Percentiles rank a stretch among this genome's conserved stretches.
These are phyloP conservation scores for Talaromyces ruber DNA, from an alignment of 495 filamentous ascomycete species.

Conservation along the genomic window DNA sequence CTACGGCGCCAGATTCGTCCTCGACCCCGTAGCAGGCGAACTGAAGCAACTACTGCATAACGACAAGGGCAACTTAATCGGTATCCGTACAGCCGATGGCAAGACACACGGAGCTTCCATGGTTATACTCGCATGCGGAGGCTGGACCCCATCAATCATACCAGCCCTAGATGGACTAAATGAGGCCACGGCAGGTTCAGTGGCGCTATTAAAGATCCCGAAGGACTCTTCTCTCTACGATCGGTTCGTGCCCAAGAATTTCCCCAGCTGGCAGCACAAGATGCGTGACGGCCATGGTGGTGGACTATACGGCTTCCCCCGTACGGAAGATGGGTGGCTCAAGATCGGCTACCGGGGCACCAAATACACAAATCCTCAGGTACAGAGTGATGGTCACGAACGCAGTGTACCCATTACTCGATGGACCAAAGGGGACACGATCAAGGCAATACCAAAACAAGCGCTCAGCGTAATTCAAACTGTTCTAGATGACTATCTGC, in stretches of 20 bases:
- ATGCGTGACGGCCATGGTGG: conserved; percentile 22
- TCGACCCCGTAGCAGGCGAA: conserved; percentile 13
- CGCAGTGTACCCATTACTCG: conserved; percentile 26
- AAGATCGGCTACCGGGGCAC: conserved; percentile 39
- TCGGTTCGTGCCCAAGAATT: conserved; percentile 21
- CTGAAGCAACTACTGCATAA: conserved; percentile 16
- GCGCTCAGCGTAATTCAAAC: conserved; percentile 12
- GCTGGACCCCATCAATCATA: conserved; percentile 64
- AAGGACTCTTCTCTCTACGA: conserved; percentile 17
- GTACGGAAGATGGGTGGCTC: conserved; percentile 24
- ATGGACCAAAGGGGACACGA: conserved; percentile 13
- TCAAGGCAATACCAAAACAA: conserved; percentile 8
- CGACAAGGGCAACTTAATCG: conserved; percentile 7
- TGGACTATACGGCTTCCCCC: conserved; percentile 31
- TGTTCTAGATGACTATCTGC: conserved; percentile 26
- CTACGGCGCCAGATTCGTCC: conserved; percentile 25
- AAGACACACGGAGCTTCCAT: conserved; percentile 44
- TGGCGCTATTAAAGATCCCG: conserved; percentile 26
- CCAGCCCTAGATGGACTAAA: conserved; percentile 24
- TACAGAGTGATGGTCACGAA: conserved; percentile 19
- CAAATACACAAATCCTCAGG: conserved; percentile 26
- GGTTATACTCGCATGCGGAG: conserved; percentile 65
- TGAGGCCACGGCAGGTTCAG: conserved; percentile 36
- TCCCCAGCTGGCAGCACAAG: conserved; percentile 24
- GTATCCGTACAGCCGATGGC: conserved; percentile 26